phyloP scores from a whole-genome alignment of 116 monocot species.

The Papilionanthe hybrid region DNA sequence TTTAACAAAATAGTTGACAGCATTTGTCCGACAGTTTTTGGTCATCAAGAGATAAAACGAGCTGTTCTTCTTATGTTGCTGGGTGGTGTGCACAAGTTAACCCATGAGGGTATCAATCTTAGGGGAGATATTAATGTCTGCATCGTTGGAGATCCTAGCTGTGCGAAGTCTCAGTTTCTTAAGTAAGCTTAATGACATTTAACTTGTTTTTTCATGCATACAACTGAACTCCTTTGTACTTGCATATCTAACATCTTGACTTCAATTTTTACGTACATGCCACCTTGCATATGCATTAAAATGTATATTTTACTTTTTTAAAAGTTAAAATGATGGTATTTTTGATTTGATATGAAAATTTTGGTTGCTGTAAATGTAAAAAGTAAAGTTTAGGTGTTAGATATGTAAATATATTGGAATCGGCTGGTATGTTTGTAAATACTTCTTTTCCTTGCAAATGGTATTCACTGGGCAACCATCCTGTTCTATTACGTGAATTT shows the following conservation, averaged over 20 bases:
- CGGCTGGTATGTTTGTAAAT: no score
- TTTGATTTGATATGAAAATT: no score
- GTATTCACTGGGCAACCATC: neutral
- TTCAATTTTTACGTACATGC: no score
- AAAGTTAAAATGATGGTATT: no score
- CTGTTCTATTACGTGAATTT: neutral
- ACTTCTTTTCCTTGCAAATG: neutral
- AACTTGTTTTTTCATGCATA: neutral
- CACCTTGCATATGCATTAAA: no score
- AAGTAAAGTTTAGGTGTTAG: no score
- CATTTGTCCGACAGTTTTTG: conserved; percentile 93
- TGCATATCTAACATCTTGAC: no score
- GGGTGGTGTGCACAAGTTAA: conserved; percentile 91
- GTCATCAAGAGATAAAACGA: conserved; percentile 96
- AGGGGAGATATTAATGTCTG: conserved; percentile 98
- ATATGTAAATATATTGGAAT: no score
- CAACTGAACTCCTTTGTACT: no score
- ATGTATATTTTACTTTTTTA: no score
- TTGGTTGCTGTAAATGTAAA: no score
- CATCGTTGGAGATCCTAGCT: conserved; percentile 98
- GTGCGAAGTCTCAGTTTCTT: conserved; percentile 97
- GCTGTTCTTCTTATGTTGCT: conserved; percentile 87
- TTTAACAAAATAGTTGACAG: conserved; percentile 94
- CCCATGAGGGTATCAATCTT: conserved; percentile 97
- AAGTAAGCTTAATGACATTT: conserved; percentile 41